These are phyloP conservation scores for Choiromyces venosus DNA, from an alignment of 495 filamentous ascomycete genomes.

Conservation along the genomic window DNA sequence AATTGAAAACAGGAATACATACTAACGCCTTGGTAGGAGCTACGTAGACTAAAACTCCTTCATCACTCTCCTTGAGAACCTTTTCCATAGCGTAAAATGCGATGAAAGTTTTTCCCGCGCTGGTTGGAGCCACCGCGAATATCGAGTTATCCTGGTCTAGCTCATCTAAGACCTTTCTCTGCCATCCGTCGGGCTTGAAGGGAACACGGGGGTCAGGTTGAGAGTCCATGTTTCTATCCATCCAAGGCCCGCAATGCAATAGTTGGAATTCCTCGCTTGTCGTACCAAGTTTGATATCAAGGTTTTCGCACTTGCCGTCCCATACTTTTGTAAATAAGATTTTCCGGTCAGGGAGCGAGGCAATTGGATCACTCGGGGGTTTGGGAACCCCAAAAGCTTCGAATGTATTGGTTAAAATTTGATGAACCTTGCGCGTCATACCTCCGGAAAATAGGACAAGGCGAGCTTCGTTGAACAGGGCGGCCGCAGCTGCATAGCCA, in stretches of 20 bases:
- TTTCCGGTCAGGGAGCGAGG: conserved; percentile 32
- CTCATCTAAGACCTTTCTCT: conserved; percentile 64
- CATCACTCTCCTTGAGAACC: conserved; percentile 58
- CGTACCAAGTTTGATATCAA: conserved; percentile 43
- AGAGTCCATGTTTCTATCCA: conserved; percentile 68
- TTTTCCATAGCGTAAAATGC: conserved; percentile 76
- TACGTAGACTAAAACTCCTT: conserved; percentile 70
- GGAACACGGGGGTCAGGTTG: conserved; percentile 57
- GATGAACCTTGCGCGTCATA: conserved; percentile 41
- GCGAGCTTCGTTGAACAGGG: conserved; percentile 41
- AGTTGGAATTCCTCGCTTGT: conserved; percentile 56
- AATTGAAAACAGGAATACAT: conserved; percentile 2
- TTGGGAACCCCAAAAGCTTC: conserved; percentile 33
- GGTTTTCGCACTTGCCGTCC: conserved; percentile 38
- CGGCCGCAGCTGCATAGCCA: conserved; percentile 43
- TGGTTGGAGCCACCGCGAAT: conserved; percentile 72
- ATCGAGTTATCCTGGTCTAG: conserved; percentile 63
- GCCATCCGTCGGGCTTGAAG: conserved; percentile 72
- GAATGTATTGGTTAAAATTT: conserved; percentile 36
- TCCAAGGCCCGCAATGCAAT: conserved; percentile 62
- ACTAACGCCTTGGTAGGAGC: conserved; percentile 73
- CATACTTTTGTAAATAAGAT: conserved; percentile 17
- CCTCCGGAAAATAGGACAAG: conserved; percentile 24
- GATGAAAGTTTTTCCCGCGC: conserved; percentile 57
- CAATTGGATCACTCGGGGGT: conserved; percentile 11